A percentile compares a stretch with the other conserved stretches of the same genome.
Conservation (phyloP, 345 rosid species). For the Litchi chinensis region DNA sequence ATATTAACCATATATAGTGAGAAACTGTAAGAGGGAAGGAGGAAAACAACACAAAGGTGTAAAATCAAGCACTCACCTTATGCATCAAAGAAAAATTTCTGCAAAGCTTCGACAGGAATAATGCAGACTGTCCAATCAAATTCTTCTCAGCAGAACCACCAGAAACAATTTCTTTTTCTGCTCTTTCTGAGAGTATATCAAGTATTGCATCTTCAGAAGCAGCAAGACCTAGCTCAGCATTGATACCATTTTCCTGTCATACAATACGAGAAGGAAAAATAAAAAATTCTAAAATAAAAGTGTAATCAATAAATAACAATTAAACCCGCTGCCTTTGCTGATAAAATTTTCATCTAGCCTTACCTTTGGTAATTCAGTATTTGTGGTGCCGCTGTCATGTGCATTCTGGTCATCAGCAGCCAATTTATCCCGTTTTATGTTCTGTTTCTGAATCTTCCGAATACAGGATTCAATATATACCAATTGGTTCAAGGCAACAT, state of each 20-base stretch:
- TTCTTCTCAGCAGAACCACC: conserved; percentile 59
- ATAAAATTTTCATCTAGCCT: not conserved
- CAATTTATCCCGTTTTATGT: conserved; percentile 50
- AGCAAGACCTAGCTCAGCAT: conserved; percentile 91
- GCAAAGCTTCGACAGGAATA: conserved; percentile 88
- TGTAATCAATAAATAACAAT: conserved; percentile 6
- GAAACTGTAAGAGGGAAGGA: not conserved
- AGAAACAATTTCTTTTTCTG: conserved; percentile 89
- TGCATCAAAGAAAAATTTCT: conserved; percentile 83
- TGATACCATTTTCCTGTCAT: conserved; percentile 71
- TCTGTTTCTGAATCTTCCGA: conserved; percentile 87
- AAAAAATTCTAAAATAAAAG: not conserved
- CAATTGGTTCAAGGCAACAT: conserved; percentile 93
- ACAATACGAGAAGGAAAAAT: conserved; percentile 20
- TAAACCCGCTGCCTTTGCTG: not conserved
- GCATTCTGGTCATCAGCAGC: conserved; percentile 43
- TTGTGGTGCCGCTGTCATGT: conserved; percentile 22
- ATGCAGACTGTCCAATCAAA: conserved; percentile 80
- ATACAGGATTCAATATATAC: conserved; percentile 87
- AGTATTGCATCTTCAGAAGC: conserved; percentile 91
- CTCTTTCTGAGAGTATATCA: conserved; percentile 82
- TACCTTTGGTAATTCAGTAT: conserved; percentile 47
- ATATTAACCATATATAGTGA: not conserved
- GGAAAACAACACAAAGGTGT: conserved; percentile 3
- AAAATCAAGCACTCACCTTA: conserved; percentile 51